Evolutionary conservation across 164 flowering plant species (phyloP).

Genomic region (Nelumbo lutea): DNA sequence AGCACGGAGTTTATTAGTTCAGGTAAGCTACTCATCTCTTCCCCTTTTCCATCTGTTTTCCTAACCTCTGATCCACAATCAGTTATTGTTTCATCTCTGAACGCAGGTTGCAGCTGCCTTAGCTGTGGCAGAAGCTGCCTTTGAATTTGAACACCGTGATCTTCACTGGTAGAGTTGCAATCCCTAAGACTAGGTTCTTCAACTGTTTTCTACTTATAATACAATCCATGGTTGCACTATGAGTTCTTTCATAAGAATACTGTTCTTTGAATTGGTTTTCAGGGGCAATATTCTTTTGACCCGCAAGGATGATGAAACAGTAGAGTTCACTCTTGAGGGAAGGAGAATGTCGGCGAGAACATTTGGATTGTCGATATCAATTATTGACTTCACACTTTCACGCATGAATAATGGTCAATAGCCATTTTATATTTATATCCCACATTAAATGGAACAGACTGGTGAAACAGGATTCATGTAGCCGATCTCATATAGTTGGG

Average conservation of each 20-base stretch:
- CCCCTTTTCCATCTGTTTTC: not conserved
- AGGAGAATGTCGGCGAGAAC: slow-evolving; percentile 43
- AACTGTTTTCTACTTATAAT: not conserved
- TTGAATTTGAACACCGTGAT: slow-evolving; percentile 94
- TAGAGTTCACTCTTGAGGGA: slow-evolving; percentile 67
- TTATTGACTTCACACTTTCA: slow-evolving; percentile 90
- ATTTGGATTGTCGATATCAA: slow-evolving; percentile 59
- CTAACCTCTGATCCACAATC: not conserved
- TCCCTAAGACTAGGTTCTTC: not conserved
- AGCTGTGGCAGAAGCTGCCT: slow-evolving; percentile 93
- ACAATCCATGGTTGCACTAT: not conserved
- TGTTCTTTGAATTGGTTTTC: slow-evolving; percentile 16
- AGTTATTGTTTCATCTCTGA: not conserved
- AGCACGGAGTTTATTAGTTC: slow-evolving; percentile 69
- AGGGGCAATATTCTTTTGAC: slow-evolving; percentile 94
- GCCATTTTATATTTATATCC: not conserved
- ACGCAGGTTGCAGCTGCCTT: slow-evolving; percentile 76
- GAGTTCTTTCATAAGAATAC: not conserved
- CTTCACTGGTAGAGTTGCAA: slow-evolving; percentile 65
- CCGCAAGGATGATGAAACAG: slow-evolving; percentile 41
- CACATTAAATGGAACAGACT: too few relatives aligned
- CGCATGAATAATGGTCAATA: slow-evolving; percentile 78
- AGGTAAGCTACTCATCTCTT: slow-evolving; percentile 35
- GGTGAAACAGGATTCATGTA: too few relatives aligned
- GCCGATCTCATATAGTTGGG: too few relatives aligned